These are phyloP conservation scores for Oryza longistaminata DNA, from an alignment of 176 grass and related monocot species.

Conservation along the genomic window DNA sequence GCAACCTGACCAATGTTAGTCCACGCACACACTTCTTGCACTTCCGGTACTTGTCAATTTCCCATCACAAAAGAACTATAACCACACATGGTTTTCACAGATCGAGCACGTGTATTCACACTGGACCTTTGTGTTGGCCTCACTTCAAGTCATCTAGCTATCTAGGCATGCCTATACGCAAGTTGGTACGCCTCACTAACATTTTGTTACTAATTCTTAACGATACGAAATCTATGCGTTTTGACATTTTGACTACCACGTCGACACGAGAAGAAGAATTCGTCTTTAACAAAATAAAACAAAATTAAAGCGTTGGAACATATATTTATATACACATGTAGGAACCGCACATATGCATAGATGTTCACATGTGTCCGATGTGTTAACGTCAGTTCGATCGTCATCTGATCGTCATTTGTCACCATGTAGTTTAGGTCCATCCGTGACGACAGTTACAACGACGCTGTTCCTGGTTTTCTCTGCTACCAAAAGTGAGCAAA, in stretches of 20 bases:
- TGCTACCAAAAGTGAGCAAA: background rate
- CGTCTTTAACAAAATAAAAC: background rate
- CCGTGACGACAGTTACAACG: background rate
- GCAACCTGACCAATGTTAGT: too few species aligned
- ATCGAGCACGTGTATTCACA: conserved; percentile 15
- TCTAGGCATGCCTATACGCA: background rate
- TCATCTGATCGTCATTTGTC: conserved; percentile 25
- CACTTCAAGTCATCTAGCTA: background rate
- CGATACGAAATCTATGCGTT: background rate
- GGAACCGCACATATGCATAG: background rate
- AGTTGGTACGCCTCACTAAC: background rate
- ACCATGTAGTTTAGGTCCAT: background rate
- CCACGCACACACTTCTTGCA: too few species aligned
- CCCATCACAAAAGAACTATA: too few species aligned
- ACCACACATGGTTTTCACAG: too few species aligned
- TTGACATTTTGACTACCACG: background rate
- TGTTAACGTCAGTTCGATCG: background rate
- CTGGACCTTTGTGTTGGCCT: too few species aligned
- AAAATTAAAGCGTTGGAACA: background rate
- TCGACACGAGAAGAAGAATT: background rate
- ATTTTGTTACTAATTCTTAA: background rate
- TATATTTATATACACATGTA: background rate
- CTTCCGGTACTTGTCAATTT: too few species aligned
- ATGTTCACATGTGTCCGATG: background rate
- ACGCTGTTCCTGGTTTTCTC: background rate